Evolutionary conservation across 306 rosid species (phyloP).

Genomic region (Vicia sativa): DNA sequence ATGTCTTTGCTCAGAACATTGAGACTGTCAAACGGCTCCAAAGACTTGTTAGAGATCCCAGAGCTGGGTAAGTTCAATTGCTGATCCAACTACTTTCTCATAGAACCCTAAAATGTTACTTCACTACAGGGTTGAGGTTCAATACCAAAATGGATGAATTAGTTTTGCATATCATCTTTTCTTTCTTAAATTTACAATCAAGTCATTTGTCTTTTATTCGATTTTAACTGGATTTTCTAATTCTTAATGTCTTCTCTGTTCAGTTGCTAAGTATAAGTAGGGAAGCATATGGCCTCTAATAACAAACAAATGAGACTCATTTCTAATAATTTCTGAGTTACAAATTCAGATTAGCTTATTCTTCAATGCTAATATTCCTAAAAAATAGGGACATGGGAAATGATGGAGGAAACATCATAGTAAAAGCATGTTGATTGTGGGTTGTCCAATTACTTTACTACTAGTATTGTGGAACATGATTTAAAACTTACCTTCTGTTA

Average conservation of each 20-base stretch:
- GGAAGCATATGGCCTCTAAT: not conserved
- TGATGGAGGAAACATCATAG: not conserved
- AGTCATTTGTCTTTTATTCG: not conserved
- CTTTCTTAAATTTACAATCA: too few species aligned
- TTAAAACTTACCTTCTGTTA: constrained; percentile 4
- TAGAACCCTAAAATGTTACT: not conserved
- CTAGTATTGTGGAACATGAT: not conserved
- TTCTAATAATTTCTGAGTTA: not conserved
- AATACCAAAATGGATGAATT: not conserved
- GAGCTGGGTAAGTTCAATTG: constrained; percentile 79
- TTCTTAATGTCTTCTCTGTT: not conserved
- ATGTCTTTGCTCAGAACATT: constrained; percentile 93
- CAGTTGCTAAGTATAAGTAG: not conserved
- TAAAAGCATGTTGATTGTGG: not conserved
- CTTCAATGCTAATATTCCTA: not conserved
- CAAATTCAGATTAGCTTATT: not conserved
- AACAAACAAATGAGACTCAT: not conserved
- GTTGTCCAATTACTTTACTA: not conserved
- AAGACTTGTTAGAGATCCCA: constrained; percentile 92
- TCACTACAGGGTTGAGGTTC: not conserved
- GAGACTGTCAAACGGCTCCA: constrained; percentile 98
- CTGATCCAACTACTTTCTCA: constrained; percentile 11
- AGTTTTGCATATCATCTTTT: not conserved
- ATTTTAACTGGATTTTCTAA: not conserved
- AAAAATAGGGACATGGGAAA: not conserved